Conservation (phyloP, 495 filamentous ascomycete species). For the Friedmanniomyces simplex region DNA sequence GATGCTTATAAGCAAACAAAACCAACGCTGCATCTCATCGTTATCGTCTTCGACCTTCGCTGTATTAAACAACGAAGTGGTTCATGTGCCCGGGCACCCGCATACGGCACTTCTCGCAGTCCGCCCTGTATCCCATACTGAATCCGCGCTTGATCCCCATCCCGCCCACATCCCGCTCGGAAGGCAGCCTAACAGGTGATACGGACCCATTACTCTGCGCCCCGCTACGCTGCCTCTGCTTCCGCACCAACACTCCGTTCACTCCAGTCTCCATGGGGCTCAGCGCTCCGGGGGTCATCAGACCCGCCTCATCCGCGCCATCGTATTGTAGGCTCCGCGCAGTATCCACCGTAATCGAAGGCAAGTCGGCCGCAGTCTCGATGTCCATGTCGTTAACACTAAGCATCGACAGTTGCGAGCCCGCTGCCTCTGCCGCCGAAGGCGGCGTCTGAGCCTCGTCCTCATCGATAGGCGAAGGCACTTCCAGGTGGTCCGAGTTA, state of each 20-base stretch:
- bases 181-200: slow-evolving; percentile 10
- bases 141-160: slow-evolving; percentile 54
- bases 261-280: background rate
- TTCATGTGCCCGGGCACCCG: slow-evolving; percentile 81
- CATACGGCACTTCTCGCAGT: slow-evolving; percentile 74
- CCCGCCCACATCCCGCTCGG: slow-evolving; percentile 35
- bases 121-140: slow-evolving; percentile 73
- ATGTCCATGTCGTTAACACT: slow-evolving; percentile 25
- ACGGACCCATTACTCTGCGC: slow-evolving; percentile 11
- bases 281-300: slow-evolving; percentile 31
- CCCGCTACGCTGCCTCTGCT: slow-evolving; percentile 17
- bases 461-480: slow-evolving; percentile 21
- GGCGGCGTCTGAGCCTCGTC: slow-evolving; percentile 20
- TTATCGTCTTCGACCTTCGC: background rate
- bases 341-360: slow-evolving; percentile 15
- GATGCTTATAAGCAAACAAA: background rate
- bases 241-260: slow-evolving; percentile 5
- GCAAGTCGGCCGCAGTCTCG: slow-evolving; percentile 17
- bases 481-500: slow-evolving; percentile 14
- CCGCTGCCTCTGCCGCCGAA: slow-evolving; percentile 21
- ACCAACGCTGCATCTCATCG: background rate
- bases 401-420: slow-evolving; percentile 21
- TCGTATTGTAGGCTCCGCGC: slow-evolving; percentile 16
- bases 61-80: slow-evolving; percentile 44
- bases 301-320: slow-evolving; percentile 34